Conservation (phyloP, 1,139 yeast genomes). For the Geotrichum cucujoidarum region DNA sequence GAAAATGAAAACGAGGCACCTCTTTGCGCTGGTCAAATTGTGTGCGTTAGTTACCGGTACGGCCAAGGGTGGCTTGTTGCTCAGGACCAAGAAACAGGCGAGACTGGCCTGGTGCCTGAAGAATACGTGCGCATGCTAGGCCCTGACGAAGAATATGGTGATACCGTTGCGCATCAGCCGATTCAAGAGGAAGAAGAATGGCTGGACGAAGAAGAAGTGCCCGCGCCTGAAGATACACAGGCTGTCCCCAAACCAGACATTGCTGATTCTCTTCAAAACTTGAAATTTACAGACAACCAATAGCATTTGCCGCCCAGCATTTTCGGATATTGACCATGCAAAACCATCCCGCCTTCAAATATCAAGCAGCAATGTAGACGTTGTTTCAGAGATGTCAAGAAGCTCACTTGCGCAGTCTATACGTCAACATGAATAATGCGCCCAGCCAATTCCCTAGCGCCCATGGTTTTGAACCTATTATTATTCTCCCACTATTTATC, state of each 20-base stretch:
- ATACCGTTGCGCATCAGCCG: too few species aligned
- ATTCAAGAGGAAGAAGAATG: not conserved
- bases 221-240: not conserved
- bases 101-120: slow-evolving; percentile 92
- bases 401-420: too few species aligned
- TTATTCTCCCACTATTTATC: not conserved
- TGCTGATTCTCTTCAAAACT: not conserved
- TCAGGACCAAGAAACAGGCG: slow-evolving; percentile 69
- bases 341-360: not conserved
- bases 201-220: not conserved
- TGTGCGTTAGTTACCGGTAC: slow-evolving; percentile 84
- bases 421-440: too few species aligned
- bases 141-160: not conserved
- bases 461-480: too few species aligned
- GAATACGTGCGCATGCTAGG: slow-evolving; percentile 67
- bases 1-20: slow-evolving; percentile 91
- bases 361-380: too few species aligned
- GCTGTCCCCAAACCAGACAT: not conserved
- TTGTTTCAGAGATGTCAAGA: too few species aligned
- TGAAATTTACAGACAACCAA: not conserved
- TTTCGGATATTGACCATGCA: too few species aligned
- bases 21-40: slow-evolving; percentile 71
- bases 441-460: too few species aligned
- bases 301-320: too few species aligned
- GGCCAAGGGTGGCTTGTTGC: slow-evolving; percentile 99